Percentiles rank a stretch among this genome's conserved stretches.
Conservation (phyloP, 192 early-diverging fungal genomes). For the Dissophora globulifera region DNA sequence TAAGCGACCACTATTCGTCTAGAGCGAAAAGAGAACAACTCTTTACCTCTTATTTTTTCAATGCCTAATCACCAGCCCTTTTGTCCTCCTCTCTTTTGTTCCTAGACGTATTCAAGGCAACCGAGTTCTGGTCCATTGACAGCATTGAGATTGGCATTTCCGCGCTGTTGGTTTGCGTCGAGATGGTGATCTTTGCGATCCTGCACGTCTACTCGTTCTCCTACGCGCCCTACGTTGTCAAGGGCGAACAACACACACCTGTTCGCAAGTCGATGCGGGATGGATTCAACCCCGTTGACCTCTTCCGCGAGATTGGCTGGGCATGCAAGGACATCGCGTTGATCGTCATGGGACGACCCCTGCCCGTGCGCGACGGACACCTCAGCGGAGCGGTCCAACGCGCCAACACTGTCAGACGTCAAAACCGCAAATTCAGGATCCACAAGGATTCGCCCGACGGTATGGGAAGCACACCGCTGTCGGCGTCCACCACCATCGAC, state of each 20-base stretch:
- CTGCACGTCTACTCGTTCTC: slow-evolving; percentile 51
- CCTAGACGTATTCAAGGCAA: slow-evolving; percentile 27
- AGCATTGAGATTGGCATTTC: slow-evolving; percentile 52
- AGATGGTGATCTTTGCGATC: slow-evolving; percentile 57
- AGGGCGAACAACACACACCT: slow-evolving; percentile 3
- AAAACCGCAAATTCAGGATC: neutral
- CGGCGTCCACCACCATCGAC: too few relatives aligned
- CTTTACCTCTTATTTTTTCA: too few relatives aligned
- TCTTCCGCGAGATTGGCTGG: slow-evolving; percentile 42
- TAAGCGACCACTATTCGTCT: slow-evolving; percentile 1
- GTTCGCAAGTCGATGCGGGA: slow-evolving; percentile 45
- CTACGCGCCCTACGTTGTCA: slow-evolving; percentile 31
- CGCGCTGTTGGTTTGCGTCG: slow-evolving; percentile 47
- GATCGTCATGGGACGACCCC: slow-evolving; percentile 18
- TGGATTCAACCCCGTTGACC: slow-evolving; percentile 50
- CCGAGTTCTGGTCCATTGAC: slow-evolving; percentile 36
- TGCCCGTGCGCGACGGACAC: slow-evolving; percentile 32
- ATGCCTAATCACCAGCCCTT: too few relatives aligned
- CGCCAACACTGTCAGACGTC: slow-evolving; percentile 28
- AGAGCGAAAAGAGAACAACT: neutral
- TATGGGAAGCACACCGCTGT: too few relatives aligned
- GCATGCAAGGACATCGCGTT: slow-evolving; percentile 28
- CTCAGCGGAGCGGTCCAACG: slow-evolving; percentile 30
- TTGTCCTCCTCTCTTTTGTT: neutral
- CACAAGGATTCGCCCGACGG: too few relatives aligned